Percentiles rank a stretch among this genome's conserved stretches.
These are phyloP conservation scores for Aspergillus saccharolyticus DNA, from an alignment of 495 filamentous ascomycete genomes.

Conservation along the genomic window DNA sequence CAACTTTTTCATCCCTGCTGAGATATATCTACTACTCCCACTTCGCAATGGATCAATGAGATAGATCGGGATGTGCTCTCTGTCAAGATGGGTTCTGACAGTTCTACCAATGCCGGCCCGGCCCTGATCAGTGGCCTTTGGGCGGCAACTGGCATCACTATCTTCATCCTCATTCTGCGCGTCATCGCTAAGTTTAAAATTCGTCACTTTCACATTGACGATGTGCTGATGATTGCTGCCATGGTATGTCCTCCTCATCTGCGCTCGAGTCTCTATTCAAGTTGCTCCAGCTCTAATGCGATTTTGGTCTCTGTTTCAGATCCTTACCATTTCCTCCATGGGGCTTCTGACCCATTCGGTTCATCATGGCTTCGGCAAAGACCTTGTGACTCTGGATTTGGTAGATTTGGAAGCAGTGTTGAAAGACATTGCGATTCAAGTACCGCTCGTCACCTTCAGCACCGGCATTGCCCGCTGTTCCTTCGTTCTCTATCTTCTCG, in stretches of 20 bases:
- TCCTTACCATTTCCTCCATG: constrained; percentile 22
- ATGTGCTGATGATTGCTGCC: constrained; percentile 35
- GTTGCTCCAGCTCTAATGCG: background rate
- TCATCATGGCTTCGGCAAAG: constrained; percentile 27
- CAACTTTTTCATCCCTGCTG: too few species aligned
- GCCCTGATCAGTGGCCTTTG: constrained; percentile 27
- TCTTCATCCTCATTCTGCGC: constrained; percentile 29
- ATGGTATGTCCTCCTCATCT: constrained; percentile 19
- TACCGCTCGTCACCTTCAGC: constrained; percentile 31
- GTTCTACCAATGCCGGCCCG: constrained; percentile 16
- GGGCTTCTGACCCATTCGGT: constrained; percentile 26
- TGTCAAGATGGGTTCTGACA: background rate
- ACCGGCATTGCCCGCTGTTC: constrained; percentile 30
- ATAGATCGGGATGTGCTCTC: background rate
- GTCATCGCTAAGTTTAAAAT: constrained; percentile 35
- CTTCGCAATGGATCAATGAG: background rate
- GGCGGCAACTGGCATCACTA: constrained; percentile 30
- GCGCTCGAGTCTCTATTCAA: background rate
- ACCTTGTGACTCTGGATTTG: constrained; percentile 15
- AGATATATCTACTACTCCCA: background rate
- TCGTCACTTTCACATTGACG: constrained; percentile 29
- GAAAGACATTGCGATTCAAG: constrained; percentile 29
- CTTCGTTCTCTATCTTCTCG: constrained; percentile 32
- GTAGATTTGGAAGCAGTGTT: constrained; percentile 19
- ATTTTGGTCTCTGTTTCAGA: constrained; percentile 11